Percentiles rank a stretch among this genome's conserved stretches.
phyloP scores from a whole-genome alignment of 495 filamentous ascomycete species.

The Aspergillus baeticus region DNA sequence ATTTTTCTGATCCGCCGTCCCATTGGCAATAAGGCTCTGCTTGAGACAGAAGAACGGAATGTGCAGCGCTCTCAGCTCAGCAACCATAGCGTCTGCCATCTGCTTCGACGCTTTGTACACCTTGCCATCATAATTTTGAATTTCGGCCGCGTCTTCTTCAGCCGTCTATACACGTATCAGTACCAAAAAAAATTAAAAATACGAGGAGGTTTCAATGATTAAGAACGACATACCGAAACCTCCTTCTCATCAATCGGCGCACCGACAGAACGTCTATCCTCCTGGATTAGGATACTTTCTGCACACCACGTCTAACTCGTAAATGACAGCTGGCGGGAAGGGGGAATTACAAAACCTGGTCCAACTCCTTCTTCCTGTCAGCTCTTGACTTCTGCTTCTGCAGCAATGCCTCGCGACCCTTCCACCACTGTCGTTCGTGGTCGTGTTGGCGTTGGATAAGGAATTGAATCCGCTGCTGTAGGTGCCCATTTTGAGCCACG shows the following conservation, averaged over 20 bases:
- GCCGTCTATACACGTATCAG: slow-evolving; percentile 27
- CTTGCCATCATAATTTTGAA: slow-evolving; percentile 58
- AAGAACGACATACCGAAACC: slow-evolving; percentile 28
- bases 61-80: slow-evolving; percentile 54
- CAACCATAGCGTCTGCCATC: slow-evolving; percentile 57
- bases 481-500: slow-evolving; percentile 49
- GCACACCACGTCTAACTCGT: too few species aligned
- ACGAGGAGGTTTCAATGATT: background rate
- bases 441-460: slow-evolving; percentile 63
- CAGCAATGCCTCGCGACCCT: slow-evolving; percentile 49
- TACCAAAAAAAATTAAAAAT: too few species aligned
- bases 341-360: slow-evolving; percentile 43
- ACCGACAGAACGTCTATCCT: slow-evolving; percentile 39
- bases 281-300: background rate
- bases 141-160: slow-evolving; percentile 53
- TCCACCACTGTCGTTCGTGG: slow-evolving; percentile 66
- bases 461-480: slow-evolving; percentile 40
- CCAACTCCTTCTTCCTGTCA: slow-evolving; percentile 52
- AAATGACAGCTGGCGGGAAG: background rate
- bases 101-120: slow-evolving; percentile 56
- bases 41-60: slow-evolving; percentile 66
- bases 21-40: slow-evolving; percentile 34
- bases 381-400: slow-evolving; percentile 47
- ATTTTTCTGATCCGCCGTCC: slow-evolving; percentile 4
- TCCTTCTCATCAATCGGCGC: slow-evolving; percentile 35